These are phyloP conservation scores for Pyrenochaeta sp. DNA, from an alignment of 2,329 filamentous ascomycete genomes.

Conservation along the genomic window DNA sequence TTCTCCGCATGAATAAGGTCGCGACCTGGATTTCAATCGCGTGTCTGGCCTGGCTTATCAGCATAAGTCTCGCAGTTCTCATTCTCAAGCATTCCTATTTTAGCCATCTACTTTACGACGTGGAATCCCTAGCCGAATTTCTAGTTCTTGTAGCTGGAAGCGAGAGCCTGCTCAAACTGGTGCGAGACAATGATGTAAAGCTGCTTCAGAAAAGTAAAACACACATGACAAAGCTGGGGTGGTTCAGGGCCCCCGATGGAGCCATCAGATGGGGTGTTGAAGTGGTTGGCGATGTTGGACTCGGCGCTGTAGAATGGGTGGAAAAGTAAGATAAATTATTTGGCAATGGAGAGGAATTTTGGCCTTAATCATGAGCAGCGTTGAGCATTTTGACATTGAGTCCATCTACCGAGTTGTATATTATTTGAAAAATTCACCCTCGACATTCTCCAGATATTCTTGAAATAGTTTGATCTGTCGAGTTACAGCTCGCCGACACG, in stretches of 20 bases:
- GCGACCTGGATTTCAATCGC: conserved; percentile 17
- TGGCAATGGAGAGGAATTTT: no score
- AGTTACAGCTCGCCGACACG: no score
- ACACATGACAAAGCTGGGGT: conserved; percentile 14
- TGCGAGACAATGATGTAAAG: conserved; percentile 2
- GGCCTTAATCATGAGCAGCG: no score
- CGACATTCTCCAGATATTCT: no score
- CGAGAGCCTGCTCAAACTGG: conserved; percentile 6
- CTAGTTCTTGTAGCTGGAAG: conserved; percentile 15
- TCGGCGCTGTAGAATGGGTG: conserved; percentile 12
- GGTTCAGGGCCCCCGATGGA: conserved; percentile 19
- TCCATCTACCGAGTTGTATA: no score
- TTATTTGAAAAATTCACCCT: no score
- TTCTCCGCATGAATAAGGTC: conserved; percentile 7
- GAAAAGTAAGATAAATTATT: no score
- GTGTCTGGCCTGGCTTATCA: conserved; percentile 13
- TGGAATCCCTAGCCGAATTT: conserved; percentile 18
- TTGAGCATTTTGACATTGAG: no score
- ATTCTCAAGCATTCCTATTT: conserved; percentile 13
- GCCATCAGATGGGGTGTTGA: conserved; percentile 22
- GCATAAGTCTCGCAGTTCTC: conserved; percentile 8
- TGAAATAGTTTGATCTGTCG: no score
- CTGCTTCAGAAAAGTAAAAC: conserved; percentile 3
- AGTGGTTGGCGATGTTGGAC: no score
- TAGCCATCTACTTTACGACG: not conserved